A percentile compares a stretch with the other conserved stretches of the same genome.
phyloP scores from a whole-genome alignment of 140 eudicot species.

The Cichorium intybus region DNA sequence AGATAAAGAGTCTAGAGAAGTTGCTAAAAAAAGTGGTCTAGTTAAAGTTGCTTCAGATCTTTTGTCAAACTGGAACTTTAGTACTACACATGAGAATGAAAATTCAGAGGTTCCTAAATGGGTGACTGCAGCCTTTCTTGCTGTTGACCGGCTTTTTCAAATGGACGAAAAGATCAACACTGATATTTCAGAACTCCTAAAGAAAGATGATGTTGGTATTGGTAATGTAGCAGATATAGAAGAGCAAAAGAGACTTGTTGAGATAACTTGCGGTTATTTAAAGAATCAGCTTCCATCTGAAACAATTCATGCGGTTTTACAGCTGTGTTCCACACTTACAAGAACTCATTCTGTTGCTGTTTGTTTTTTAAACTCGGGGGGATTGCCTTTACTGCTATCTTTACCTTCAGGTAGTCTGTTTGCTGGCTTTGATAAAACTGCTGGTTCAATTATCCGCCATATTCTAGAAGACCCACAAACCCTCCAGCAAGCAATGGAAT shows the following conservation, averaged over 20 bases:
- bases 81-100: constrained; percentile 32
- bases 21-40: constrained; percentile 70
- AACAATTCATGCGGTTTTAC: constrained; percentile 89
- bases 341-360: constrained; percentile 87
- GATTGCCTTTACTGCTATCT: constrained; percentile 75
- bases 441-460: constrained; percentile 84
- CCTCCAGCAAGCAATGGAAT: constrained; percentile 97
- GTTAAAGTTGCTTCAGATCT: constrained; percentile 82
- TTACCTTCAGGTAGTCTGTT: constrained; percentile 85
- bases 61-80: constrained; percentile 58
- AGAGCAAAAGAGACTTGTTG: constrained; percentile 81
- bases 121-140: constrained; percentile 94
- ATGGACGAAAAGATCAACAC: constrained; percentile 66
- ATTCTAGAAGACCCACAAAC: constrained; percentile 98
- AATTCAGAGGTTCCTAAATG: constrained; percentile 66
- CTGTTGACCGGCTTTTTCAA: constrained; percentile 81
- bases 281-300: constrained; percentile 79
- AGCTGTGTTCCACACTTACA: constrained; percentile 84
- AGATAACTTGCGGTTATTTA: constrained; percentile 68
- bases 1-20: constrained; percentile 78
- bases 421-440: constrained; percentile 87
- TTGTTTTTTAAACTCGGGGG: constrained; percentile 76
- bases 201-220: constrained; percentile 53
- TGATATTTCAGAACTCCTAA: constrained; percentile 62
- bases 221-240: constrained; percentile 56